Conservation (phyloP, 2,329 filamentous ascomycete genomes). For the Diaporthe caulivora region DNA sequence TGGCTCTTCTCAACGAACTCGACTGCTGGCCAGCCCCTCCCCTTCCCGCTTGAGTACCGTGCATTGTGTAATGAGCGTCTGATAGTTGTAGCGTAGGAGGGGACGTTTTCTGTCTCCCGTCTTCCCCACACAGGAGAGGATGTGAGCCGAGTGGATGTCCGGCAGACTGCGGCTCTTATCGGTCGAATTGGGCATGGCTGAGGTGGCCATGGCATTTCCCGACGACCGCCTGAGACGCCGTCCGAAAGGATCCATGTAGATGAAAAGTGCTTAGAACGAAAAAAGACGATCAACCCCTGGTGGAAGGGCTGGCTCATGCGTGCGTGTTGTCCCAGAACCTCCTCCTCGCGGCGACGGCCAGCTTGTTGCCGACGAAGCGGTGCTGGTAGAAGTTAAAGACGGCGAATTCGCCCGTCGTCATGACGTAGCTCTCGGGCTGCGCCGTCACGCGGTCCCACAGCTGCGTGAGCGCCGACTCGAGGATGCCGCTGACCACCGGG, state of each 20-base stretch:
- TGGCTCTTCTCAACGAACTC: neutral
- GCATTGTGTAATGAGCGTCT: constrained; percentile 12
- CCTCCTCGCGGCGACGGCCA: constrained; percentile 61
- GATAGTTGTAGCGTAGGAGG: neutral
- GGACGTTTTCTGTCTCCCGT: neutral
- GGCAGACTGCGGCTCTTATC: neutral
- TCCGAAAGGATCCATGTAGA: neutral
- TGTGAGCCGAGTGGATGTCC: neutral
- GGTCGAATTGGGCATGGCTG: neutral
- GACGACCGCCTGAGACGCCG: neutral
- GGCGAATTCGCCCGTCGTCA: constrained; percentile 83
- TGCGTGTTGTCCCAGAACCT: constrained; percentile 65
- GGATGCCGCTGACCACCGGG: constrained; percentile 70
- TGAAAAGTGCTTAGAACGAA: neutral
- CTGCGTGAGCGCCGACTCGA: constrained; percentile 72
- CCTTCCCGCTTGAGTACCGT: neutral
- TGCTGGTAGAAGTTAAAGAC: constrained; percentile 88
- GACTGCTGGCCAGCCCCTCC: neutral
- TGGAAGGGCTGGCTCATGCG: constrained; percentile 45
- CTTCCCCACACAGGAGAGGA: neutral
- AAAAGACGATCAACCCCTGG: neutral
- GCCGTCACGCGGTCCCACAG: constrained; percentile 78
- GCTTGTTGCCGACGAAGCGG: constrained; percentile 68
- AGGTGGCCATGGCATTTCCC: neutral
- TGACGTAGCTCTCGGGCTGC: constrained; percentile 77